Evolutionary conservation across 2,329 filamentous ascomycete species (phyloP), one percentile per base, ranked within the genome.

Genomic region (Volutella citrinella): DNA sequence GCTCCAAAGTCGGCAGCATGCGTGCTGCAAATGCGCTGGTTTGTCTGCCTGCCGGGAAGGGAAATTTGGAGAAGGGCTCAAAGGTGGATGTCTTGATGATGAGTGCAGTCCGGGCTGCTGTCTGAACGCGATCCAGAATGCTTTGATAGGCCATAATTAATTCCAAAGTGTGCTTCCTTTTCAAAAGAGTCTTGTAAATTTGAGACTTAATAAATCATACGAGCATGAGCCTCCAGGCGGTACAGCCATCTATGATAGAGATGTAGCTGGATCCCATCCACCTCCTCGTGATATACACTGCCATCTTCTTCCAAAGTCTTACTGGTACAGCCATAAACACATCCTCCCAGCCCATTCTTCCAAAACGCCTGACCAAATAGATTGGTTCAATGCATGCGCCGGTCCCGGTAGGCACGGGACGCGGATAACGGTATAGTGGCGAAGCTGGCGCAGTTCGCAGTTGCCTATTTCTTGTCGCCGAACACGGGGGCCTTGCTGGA

Each of bases 21-120:
- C 86, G 83, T 42, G 82, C 84, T 14, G 91, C 93, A 4, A 98
- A 98, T 68, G 88, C 85, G 5, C 63, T 98, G 51, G 63, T 97
- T 16, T 86, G 84, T 50, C 66, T 94, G 64, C 84, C 85, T 1
- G 70, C 73, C 21, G 77, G 78, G 4, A 69, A 80, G 20, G 80
- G 78, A 6, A 70, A 69, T n/a, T 55, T 89, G 35, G 71, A 68
- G 28, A 85, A 84, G 56, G 89, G 89, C 0, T 65, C 76, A 32
- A 78, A 70, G 51, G 80, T 89, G 5, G 80, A 91, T 42, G 91
- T 89, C 9, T 63, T 96, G 51, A 58, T 97, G 54, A 89, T 97
- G 81, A 78, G 79, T 4, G 51, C 57, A 21, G 38, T 73, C 12
- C 61, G 59, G 17, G 42, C 40, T 22, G 36, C 38, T 22, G 9